Conservation (phyloP, 192 early-diverging fungal genomes). For the Coemansia sp. region DNA sequence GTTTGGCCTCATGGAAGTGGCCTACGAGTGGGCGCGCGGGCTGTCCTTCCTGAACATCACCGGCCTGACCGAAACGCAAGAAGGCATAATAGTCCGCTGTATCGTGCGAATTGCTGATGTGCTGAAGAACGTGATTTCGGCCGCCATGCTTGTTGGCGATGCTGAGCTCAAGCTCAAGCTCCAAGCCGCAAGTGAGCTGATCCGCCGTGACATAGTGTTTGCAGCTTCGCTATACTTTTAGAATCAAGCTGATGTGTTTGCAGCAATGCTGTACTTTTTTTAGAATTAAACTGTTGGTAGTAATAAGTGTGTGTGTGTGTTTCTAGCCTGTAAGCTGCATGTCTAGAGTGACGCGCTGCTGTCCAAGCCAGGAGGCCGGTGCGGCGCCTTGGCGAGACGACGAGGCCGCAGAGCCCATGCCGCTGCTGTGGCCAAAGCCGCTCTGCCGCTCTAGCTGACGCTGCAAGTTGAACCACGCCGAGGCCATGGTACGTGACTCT, state of each 20-base stretch:
- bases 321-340: constrained; percentile 58
- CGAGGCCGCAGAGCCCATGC: constrained; percentile 33
- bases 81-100: constrained; percentile 93
- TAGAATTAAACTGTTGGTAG: not conserved
- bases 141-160: constrained; percentile 90
- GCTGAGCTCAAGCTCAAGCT: constrained; percentile 87
- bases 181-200: constrained; percentile 82
- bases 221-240: constrained; percentile 83
- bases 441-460: constrained; percentile 58
- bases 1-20: constrained; percentile 94
- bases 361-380: constrained; percentile 73
- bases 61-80: constrained; percentile 90
- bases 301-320: not conserved
- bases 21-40: constrained; percentile 98
- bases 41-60: constrained; percentile 91
- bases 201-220: constrained; percentile 97
- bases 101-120: constrained; percentile 95
- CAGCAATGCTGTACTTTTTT: too few relatives aligned
- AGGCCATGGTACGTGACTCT: constrained; percentile 82
- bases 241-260: constrained; percentile 68
- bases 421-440: constrained; percentile 54
- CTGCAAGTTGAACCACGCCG: constrained; percentile 72
- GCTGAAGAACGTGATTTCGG: constrained; percentile 83
- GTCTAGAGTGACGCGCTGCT: constrained; percentile 68
- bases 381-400: constrained; percentile 36